Base-by-base conservation (phyloP, 441 rosid species). In the Theobroma grandiflorum region DNA sequence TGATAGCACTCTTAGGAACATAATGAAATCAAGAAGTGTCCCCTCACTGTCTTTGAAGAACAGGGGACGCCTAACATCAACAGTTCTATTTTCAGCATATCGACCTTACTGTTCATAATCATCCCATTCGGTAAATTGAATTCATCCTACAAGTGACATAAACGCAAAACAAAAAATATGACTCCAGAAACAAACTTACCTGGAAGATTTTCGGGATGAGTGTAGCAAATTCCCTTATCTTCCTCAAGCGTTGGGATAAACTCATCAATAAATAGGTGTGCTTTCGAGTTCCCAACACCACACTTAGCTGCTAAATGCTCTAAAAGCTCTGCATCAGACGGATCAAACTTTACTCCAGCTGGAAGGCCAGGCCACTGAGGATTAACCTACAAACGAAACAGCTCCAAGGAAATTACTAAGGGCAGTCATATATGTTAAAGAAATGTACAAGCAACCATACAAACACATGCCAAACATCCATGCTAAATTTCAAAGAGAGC, bases 201-300 rank as follows among this genome's bases (percentile, higher is more conserved):
- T 49, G 99, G 98, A 85, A 97, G 98, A 63, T 94, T 90, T 90
- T 91, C 85, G 9, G 99, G 99, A 82, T 97, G 99, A 10, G 99
- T 86, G 84, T 89, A 94, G 81, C 94, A 94, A 81, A 97, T 97
- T 84, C 99, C 99, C 66, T 88, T 84, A 37, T 90, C 89, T 57
- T 78, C 88, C 42, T 83, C 86, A 63, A 97, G 85, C 2, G 98
- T 91, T 12, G 88, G 89, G 79, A 97, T 95, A 76, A 95, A 97
- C 85, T 90, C 98, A 55, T 97, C 95, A 20, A 94, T 86, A 42
- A 94, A 89, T 37, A 77, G 3, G 72, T 97, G 96, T 0, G 92
- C 88, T 62, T 82, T 79, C 1, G 86, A 82, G 82, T 79, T 82
- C 70, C 91, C 92, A 77, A 87, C 73, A 61, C 97, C 93, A 74